Base-by-base conservation (phyloP, 805 yeast genomes). In the Yamadazyma endophytica region DNA sequence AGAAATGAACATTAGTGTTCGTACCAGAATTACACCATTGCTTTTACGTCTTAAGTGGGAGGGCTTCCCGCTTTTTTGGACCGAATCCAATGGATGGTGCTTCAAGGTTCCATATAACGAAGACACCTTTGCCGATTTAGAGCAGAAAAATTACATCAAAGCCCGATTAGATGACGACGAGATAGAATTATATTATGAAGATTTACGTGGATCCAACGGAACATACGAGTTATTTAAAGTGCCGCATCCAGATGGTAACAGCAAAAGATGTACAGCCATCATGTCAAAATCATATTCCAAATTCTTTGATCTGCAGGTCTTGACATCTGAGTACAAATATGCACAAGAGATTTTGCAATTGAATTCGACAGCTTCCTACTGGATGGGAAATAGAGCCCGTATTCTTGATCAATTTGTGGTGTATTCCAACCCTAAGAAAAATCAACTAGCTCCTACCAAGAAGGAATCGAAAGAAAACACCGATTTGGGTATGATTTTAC, bases 321-420 rank as follows among this genome's bases (percentile, higher is more conserved):
- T 92, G 32, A 71, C 81, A 1, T 86, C 97, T 0, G 78, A 78
- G 37, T 81, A 75, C 33, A 72, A 73, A 9, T 62, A 76, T 34
- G 97, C 97, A 0, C 70, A 71, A 34, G 82, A 83, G 35, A 95
- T 95, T 2, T 61, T 92, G 26, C 64, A 74, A n/a, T 68, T 85
- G 47, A 86, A 86, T 39, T 77, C 87, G 0, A 65, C 79, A 9
- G 86, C 92, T 21, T 78, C 96, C 6, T 92, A 92, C 56, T 92
- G 99, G 99, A 76, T 83, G 47, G 83, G 96, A 9, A 77, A 90
- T 9, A 69, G 99, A 39, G 88, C 81, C 42, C 70, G 99, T 35
- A 87, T 92, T 19, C 70, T 62, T 59, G 74, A 74, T 13, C 99
- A 92, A 49, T 84, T 89, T 70, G 90, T 90, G 6, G 89, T 92